Evolutionary conservation across 2,329 filamentous ascomycete genomes (phyloP).

Genomic region (Colletotrichum sp.): DNA sequence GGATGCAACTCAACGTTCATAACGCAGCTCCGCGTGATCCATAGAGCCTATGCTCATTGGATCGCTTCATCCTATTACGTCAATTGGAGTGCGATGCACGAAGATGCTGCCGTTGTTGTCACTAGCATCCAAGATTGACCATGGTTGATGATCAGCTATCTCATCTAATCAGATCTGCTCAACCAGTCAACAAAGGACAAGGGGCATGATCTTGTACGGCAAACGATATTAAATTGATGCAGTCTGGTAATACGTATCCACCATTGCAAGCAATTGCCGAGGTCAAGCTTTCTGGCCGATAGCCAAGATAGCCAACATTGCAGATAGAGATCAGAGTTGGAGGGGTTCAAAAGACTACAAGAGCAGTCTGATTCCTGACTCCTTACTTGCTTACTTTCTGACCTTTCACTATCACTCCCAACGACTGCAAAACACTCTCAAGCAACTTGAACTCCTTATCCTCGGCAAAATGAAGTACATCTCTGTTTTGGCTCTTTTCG

Average conservation of each 20-base stretch:
- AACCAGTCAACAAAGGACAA: rapidly evolving
- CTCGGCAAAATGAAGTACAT: background rate
- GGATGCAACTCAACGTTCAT: background rate
- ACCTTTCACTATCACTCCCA: background rate
- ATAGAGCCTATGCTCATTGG: background rate
- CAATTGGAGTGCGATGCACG: too few relatives aligned
- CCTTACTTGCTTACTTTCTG: rapidly evolving
- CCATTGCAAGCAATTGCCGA: background rate
- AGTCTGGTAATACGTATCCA: background rate
- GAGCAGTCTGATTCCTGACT: background rate
- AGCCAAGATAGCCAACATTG: background rate
- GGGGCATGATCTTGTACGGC: background rate
- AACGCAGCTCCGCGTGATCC: background rate
- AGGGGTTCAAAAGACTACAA: background rate
- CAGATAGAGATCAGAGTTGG: background rate
- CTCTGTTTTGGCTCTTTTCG: background rate
- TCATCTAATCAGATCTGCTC: background rate
- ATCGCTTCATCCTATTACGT: background rate
- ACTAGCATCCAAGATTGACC: background rate
- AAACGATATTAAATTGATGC: background rate
- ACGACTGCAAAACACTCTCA: background rate
- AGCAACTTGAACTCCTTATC: background rate
- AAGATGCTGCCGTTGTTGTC: too few relatives aligned
- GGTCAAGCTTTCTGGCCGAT: background rate
- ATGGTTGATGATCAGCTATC: background rate